Evolutionary conservation across 1,284 basidiomycete genomes (phyloP).

Genomic region (Ganoderma multipileum): DNA sequence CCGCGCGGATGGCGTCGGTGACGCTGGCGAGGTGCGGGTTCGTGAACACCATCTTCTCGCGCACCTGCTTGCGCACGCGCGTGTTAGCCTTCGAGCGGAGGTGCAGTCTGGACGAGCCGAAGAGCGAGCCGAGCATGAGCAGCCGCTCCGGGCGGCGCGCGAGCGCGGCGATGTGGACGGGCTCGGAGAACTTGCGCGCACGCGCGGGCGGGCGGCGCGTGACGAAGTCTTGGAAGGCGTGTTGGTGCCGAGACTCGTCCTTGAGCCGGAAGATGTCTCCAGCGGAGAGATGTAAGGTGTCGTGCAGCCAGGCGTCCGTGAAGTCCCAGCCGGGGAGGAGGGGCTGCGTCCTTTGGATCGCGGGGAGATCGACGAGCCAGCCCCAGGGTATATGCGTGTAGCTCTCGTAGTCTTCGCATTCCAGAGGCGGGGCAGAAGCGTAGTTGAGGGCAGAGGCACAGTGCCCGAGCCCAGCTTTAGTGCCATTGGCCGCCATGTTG

Average conservation of each 20-base stretch:
- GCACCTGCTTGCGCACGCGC: slow-evolving; percentile 50
- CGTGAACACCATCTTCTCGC: slow-evolving; percentile 58
- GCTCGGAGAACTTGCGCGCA: slow-evolving; percentile 46
- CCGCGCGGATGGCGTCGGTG: slow-evolving; percentile 48
- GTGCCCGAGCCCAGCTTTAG: slow-evolving; percentile 59
- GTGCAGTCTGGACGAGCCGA: slow-evolving; percentile 70
- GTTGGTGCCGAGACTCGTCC: slow-evolving; percentile 67
- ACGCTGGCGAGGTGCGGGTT: slow-evolving; percentile 53
- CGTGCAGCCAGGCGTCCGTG: slow-evolving; percentile 54
- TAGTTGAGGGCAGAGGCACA: slow-evolving; percentile 48
- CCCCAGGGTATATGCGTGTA: slow-evolving; percentile 73
- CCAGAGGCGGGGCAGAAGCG: slow-evolving; percentile 46
- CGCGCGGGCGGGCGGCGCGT: slow-evolving; percentile 24
- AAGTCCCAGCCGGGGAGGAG: slow-evolving; percentile 56
- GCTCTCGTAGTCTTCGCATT: slow-evolving; percentile 64
- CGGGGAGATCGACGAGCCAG: slow-evolving; percentile 65
- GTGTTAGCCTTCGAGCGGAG: slow-evolving; percentile 50
- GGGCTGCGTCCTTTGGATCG: slow-evolving; percentile 45
- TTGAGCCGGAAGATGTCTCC: slow-evolving; percentile 54
- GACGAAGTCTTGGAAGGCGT: slow-evolving; percentile 65
- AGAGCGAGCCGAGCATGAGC: slow-evolving; percentile 70
- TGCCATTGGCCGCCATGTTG: slow-evolving; percentile 53
- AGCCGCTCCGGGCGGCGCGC: slow-evolving; percentile 49
- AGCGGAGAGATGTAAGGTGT: slow-evolving; percentile 47
- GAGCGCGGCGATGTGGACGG: slow-evolving; percentile 53